phyloP scores from a whole-genome alignment of 2,329 filamentous ascomycete species.

The Hypoxylon sp. region DNA sequence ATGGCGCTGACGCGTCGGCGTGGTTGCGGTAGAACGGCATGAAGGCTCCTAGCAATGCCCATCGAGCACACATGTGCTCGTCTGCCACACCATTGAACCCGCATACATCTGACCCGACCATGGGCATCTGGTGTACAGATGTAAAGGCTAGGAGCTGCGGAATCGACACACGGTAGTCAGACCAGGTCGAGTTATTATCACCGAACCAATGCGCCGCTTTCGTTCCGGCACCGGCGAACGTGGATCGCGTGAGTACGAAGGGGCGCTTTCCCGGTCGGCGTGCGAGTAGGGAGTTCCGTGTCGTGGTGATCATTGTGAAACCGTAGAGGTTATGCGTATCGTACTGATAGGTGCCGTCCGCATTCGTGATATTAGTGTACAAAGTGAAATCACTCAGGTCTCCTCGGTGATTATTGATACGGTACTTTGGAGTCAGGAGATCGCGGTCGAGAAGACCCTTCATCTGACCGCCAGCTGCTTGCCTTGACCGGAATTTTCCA shows the following conservation, averaged over 20 bases:
- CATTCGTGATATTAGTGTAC: constrained; percentile 72
- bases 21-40: constrained; percentile 80
- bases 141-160: constrained; percentile 64
- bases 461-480: constrained; percentile 53
- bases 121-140: constrained; percentile 68
- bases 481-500: constrained; percentile 9
- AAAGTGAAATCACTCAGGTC: constrained; percentile 64
- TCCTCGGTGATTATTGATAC: constrained; percentile 67
- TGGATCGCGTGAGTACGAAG: constrained; percentile 75
- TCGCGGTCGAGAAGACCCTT: constrained; percentile 71
- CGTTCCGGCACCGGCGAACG: constrained; percentile 73
- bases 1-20: constrained; percentile 64
- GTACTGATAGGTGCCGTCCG: constrained; percentile 72
- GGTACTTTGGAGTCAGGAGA: constrained; percentile 71
- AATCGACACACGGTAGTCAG: constrained; percentile 65
- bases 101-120: constrained; percentile 74
- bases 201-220: constrained; percentile 66
- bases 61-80: constrained; percentile 76
- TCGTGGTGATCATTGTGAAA: constrained; percentile 73
- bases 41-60: constrained; percentile 77
- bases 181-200: constrained; percentile 65
- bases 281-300: constrained; percentile 68
- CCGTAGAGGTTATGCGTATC: constrained; percentile 79
- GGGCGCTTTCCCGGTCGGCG: constrained; percentile 71
- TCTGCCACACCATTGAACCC: constrained; percentile 73